Percentiles rank a stretch among this genome's conserved stretches.
Evolutionary conservation across 1,139 yeast genomes (phyloP).

Genomic region (Protomyces gravidus): DNA sequence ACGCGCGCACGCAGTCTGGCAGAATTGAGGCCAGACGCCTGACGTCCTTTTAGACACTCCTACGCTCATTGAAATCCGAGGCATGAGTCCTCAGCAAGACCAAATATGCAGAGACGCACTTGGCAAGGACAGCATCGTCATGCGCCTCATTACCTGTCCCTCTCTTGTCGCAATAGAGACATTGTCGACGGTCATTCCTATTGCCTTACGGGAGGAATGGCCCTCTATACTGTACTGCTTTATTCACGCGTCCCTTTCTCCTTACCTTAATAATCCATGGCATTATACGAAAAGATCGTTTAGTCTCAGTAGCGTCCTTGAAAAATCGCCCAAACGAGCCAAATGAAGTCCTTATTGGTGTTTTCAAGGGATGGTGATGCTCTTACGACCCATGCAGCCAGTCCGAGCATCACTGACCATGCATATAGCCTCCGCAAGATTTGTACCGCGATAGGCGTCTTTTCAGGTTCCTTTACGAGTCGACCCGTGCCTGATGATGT

Average conservation of each 20-base stretch:
- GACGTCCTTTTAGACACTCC: slow-evolving; percentile 23
- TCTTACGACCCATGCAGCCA: slow-evolving; percentile 25
- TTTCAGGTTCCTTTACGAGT: neutral
- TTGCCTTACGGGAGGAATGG: too few species aligned
- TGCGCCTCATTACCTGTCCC: too few species aligned
- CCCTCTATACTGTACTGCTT: too few species aligned
- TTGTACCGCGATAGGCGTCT: neutral
- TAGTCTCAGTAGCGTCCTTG: neutral
- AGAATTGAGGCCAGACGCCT: slow-evolving; percentile 18
- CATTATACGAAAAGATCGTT: too few species aligned
- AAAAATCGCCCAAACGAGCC: slow-evolving; percentile 6
- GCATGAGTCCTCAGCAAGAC: too few species aligned
- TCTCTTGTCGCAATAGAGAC: too few species aligned
- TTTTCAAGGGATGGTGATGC: slow-evolving; percentile 16
- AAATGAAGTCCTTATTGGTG: slow-evolving; percentile 14
- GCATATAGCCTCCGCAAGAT: slow-evolving; percentile 10
- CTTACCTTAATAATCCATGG: too few species aligned
- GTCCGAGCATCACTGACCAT: slow-evolving; percentile 20
- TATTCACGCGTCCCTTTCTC: too few species aligned
- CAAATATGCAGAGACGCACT: too few species aligned
- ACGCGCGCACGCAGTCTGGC: slow-evolving; percentile 12
- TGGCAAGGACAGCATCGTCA: too few species aligned
- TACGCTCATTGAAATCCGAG: too few species aligned
- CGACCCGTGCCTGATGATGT: neutral
- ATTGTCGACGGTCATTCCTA: too few species aligned